These are phyloP conservation scores for Nitzschia inconspicua DNA, from an alignment of 108 stramenopile species.

Conservation along the genomic window DNA sequence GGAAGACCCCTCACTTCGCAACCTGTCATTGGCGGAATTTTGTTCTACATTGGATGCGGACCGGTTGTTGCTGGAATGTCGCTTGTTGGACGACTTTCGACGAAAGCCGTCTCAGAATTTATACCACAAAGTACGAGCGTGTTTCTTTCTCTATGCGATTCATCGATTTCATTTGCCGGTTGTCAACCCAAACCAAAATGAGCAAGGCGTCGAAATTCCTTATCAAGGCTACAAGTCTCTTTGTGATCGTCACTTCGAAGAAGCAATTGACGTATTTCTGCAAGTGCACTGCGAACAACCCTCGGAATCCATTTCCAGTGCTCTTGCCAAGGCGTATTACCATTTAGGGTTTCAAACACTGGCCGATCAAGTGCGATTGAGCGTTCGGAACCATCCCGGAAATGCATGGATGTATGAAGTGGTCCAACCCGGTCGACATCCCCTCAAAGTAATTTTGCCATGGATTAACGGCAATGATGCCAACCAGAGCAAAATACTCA, in stretches of 20 bases:
- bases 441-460: no score
- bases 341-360: constrained; percentile 51
- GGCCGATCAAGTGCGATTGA: constrained; percentile 48
- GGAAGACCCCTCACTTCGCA: constrained; percentile 7
- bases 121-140: constrained; percentile 31
- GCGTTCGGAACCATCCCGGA: constrained; percentile 41
- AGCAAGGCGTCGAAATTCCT: constrained; percentile 20
- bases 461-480: no score
- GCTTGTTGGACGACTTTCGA: constrained; percentile 18
- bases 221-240: constrained; percentile 41
- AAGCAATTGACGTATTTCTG: constrained; percentile 45
- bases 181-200: no score
- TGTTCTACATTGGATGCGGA: neutral
- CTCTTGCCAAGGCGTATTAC: constrained; percentile 50
- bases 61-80: constrained; percentile 1
- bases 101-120: constrained; percentile 23
- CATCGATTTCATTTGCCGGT: constrained; percentile 46
- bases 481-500: constrained; percentile 8
- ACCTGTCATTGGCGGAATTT: constrained; percentile 12
- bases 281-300: constrained; percentile 4
- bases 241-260: constrained; percentile 35
- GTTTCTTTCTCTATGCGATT: constrained; percentile 51
- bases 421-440: no score
- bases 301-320: constrained; percentile 46
- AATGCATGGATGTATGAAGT: constrained; percentile 57